Evolutionary conservation across 2,329 filamentous ascomycete species (phyloP), one percentile per base, ranked within the genome.

Genomic region (Metarhizium guizhouense): DNA sequence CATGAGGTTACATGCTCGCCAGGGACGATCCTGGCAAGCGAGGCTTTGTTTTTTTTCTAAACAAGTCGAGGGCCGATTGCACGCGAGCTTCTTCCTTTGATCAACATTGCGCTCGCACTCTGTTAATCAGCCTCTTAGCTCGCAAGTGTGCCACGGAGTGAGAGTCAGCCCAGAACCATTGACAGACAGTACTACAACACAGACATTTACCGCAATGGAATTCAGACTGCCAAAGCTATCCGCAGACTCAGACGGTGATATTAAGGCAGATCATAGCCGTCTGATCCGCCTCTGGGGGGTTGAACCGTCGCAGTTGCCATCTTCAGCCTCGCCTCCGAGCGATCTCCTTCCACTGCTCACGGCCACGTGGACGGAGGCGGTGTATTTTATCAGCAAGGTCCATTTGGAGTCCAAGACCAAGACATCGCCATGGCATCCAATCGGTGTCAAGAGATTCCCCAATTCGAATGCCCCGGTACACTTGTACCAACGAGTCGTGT

Each of bases 331-430:
- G 4, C 63, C 69, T 2, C 56, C 67, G 4, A 70, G 75, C 32
- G 73, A 76, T 40, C 70, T 86, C 16, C 65, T 69, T 25, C 70
- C 74, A 6, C 79, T 88, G 59, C 66, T 86, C 56, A 66, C 69
- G 10, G 67, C 74, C 6, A 70, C 84, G 29, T 72, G 88, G 36
- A 64, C 70, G n/a, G 84, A 88, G 65, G 79, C 81, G 25, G 67
- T 82, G 32, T 73, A 76, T 1, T 85, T 88, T 65, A 74, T 86
- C 64, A 76, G 78, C 62, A 72, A 73, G 10, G 75, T 81, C 38
- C 75, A 82, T 7, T 40, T 58, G 50, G 52, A 51, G 29, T 40
- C 47, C 16, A 43, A 11, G 4, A 32, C 43, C 3, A 56, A 51
- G n/a, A 51, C 42, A 4, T 59, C 67, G 20, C 49, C 63, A 25